Evolutionary conservation across 257 asterid species (phyloP), one percentile per base, ranked within the genome.

Genomic region (Handroanthus guayacan): DNA sequence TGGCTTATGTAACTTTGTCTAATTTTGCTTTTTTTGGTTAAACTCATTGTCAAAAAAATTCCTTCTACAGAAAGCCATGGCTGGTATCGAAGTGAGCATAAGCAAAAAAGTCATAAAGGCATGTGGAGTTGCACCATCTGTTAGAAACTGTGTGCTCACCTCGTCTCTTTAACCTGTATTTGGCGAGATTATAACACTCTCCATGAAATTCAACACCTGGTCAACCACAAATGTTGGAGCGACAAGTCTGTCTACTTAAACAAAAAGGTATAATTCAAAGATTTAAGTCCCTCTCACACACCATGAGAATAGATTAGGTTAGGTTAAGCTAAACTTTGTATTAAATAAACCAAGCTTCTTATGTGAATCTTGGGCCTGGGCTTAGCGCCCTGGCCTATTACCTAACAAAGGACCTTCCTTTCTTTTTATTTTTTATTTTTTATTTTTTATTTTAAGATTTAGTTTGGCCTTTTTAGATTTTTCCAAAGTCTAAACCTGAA

Each of bases 101-200:
- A 89, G 86, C 81, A 86, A 86, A 80, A 95, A 89, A 25, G 89
- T 95, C 1, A 66, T 87, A 57, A 87, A 81, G 81, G 99, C 98
- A 17, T 95, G 99, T 60, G 88, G 87, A 56, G 31, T 81, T 62
- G 73, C 97, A 10, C 79, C 90, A 11, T 81, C 98, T 0, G 94
- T 92, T 58, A 83, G 84, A 71, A 80, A 82, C 45, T 95, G 98
- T 54, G 85, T 95, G 50, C 86, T 95, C 55, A 95, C 98, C 63
- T 95, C 98, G 13, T 91, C 99, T 6, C 99, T 92, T 69, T 91
- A 87, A 84, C 99, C 48, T 92, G 97, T 73, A 80, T 89, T 63
- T 92, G 98, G 98, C 82, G 63, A 51, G 94, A 89, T 25, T 25
- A 25, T 34, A 55, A 45, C 79, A 66, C 89, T 14, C 47, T 31